Evolutionary conservation across 768 basidiomycete species (phyloP).

Genomic region (Leccinum truebloodii): DNA sequence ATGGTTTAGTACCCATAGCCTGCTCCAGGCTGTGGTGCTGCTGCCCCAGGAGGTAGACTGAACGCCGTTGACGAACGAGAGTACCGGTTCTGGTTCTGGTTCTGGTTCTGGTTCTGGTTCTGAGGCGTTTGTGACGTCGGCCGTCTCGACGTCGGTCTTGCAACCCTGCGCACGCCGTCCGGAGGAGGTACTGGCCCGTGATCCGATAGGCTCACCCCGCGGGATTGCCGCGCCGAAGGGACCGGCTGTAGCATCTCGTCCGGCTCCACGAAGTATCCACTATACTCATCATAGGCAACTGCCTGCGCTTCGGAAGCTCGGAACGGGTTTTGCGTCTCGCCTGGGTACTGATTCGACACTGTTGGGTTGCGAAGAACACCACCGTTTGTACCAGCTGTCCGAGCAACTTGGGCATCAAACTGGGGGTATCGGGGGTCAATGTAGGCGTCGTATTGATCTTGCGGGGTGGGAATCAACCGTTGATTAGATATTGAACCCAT

Average conservation of each 20-base stretch:
- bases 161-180: conserved; percentile 78
- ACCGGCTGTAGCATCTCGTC: conserved; percentile 35
- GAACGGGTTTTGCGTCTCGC: conserved; percentile 60
- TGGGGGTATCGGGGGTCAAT: conserved; percentile 29
- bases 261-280: conserved; percentile 35
- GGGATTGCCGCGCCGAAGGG: conserved; percentile 29
- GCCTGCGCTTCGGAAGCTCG: conserved; percentile 46
- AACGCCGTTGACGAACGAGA: conserved; percentile 57
- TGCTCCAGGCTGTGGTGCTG: conserved; percentile 51
- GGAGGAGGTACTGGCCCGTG: conserved; percentile 79
- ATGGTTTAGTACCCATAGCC: conserved; percentile 19
- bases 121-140: conserved; percentile 56
- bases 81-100: conserved; percentile 58
- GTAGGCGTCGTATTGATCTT: conserved; percentile 35
- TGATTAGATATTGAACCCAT: conserved; percentile 43
- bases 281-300: conserved; percentile 40
- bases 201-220: conserved; percentile 81
- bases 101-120: not conserved
- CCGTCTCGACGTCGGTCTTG: conserved; percentile 56
- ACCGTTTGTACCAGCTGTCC: conserved; percentile 38
- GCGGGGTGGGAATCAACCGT: conserved; percentile 40
- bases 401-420: conserved; percentile 44
- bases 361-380: conserved; percentile 43
- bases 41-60: conserved; percentile 74
- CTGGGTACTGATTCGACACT: conserved; percentile 39